Evolutionary conservation across 768 basidiomycete genomes (phyloP), one percentile per base, ranked within the genome.

Genomic region (Suillus discolor): DNA sequence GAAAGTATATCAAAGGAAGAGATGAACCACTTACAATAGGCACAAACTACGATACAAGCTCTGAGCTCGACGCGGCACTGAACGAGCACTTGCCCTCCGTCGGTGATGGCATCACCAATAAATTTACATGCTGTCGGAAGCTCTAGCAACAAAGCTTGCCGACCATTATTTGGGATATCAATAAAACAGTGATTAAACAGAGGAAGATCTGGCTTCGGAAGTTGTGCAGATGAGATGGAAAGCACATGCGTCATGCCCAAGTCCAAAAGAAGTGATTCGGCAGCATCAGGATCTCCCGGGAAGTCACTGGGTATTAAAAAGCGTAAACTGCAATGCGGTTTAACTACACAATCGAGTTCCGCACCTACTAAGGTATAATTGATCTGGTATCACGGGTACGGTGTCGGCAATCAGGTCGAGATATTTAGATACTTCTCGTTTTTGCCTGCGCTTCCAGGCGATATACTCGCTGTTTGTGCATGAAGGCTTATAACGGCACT

Each of bases 371-470:
- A 89, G 78, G 65, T 81, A 80, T 45, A 90, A 66, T 65, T 80
- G 79, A 55, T 84, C 77, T 5, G 81, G 82, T 41, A 88, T 71
- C 45, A 90, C 79, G 8, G 76, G 70, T n/a, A 83, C 82, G 15
- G 85, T 85, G 61, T 89, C 86, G 34, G 78, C 73, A 60, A 88
- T 71, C 38, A 81, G 74, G 66, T 83, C 85, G 36, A 89, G 71
- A 69, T 85, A 89, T 55, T 77, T 74, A 3, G 81, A 82, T 51
- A 87, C 85, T 39, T 85, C 83, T 65, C 84, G 86, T 57, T 79
- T 78, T 65, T 85, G 83, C 38, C 80, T 77, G 15, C 85, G 82
- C 70, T 84, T 87, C 88, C 88, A 90, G n/a, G 82, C 74, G 5
- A 80, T 79, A 66, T 90, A 90, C 23, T 76, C 77, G 3, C 77